A percentile compares a stretch with the other conserved stretches of the same genome.
Evolutionary conservation across 257 asterid genomes (phyloP).

Genomic region (Misopates orontium): DNA sequence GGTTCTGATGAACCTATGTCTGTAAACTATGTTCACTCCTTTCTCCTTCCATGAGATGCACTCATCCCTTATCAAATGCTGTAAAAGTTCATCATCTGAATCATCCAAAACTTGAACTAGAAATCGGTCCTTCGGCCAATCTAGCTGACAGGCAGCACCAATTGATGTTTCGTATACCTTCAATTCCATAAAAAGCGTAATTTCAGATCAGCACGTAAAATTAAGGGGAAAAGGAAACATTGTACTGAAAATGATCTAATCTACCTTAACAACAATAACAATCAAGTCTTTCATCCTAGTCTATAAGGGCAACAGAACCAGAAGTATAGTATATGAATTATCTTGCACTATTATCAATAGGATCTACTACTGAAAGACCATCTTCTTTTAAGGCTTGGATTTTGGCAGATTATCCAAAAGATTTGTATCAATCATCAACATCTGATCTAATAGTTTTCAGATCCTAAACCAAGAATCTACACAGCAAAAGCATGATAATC

Average conservation of each 20-base stretch:
- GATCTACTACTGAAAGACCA: not conserved
- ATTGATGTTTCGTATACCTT: constrained; percentile 86
- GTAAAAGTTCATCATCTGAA: constrained; percentile 79
- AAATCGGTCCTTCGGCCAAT: constrained; percentile 90
- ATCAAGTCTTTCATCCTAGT: no score
- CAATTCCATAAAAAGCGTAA: constrained; percentile 17
- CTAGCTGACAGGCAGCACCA: constrained; percentile 81
- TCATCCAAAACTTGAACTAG: constrained; percentile 85
- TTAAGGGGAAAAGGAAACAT: not conserved
- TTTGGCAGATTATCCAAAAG: constrained; percentile 16
- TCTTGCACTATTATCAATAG: not conserved
- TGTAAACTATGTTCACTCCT: constrained; percentile 79
- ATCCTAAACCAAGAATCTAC: not conserved
- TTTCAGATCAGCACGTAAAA: constrained; percentile 7
- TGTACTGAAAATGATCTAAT: no score
- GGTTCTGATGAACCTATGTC: constrained; percentile 78
- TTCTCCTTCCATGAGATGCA: constrained; percentile 74
- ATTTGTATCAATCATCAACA: not conserved
- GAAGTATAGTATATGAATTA: not conserved
- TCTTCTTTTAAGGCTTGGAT: not conserved
- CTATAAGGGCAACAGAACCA: no score
- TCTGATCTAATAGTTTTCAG: not conserved
- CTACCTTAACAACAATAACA: no score
- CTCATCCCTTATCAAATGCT: constrained; percentile 68
- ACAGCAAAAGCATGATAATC: not conserved